Evolutionary conservation across 805 yeast genomes (phyloP), one percentile per base, ranked within the genome.

Genomic region (Jamesozyma lodderae): DNA sequence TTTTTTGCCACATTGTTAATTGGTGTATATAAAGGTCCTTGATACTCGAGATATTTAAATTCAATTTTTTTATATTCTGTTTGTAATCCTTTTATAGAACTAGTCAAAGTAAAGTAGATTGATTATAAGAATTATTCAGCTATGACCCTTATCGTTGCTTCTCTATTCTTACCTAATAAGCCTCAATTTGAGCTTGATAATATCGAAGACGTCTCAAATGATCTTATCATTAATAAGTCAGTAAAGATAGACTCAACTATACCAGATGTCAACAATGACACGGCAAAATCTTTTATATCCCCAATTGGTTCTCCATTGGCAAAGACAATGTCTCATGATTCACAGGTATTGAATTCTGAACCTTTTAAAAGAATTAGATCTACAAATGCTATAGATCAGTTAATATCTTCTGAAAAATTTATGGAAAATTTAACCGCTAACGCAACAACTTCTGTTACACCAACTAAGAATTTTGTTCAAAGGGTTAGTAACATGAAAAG

Each of bases 121-220:
- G n/a, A n/a, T n/a, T n/a, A n/a, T n/a, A n/a, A n/a, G n/a, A n/a
- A n/a, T n/a, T n/a, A n/a, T n/a, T n/a, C n/a, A n/a, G n/a, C n/a
- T n/a, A 42, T 80, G 87, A 77, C 84, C n/a, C 65, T 79, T 18
- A 72, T 78, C 30, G 71, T 81, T 26, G 87, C 82, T 14, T 74
- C 88, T 13, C 61, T 81, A 75, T 79, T 79, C 48, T 63, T 81
- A 33, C 90, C 90, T 2, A 74, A 77, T 49, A 77, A 85, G 4
- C 85, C 80, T 14, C 81, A 79, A 45, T 63, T 66, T 45, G 63
- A 64, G 42, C 44, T 63, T 27, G 57, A 63, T 15, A 55, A 55
- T 13, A 23, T 36, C 15, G 33, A 46, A 43, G 26, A 20, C 26
- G 21, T 36, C 9, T 10, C 37, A 15, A 21, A 35, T 4, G 32